Evolutionary conservation across 208 protist species (phyloP), one percentile per base, ranked within the genome.

Genomic region (Herpetomonas samuelpessoai): DNA sequence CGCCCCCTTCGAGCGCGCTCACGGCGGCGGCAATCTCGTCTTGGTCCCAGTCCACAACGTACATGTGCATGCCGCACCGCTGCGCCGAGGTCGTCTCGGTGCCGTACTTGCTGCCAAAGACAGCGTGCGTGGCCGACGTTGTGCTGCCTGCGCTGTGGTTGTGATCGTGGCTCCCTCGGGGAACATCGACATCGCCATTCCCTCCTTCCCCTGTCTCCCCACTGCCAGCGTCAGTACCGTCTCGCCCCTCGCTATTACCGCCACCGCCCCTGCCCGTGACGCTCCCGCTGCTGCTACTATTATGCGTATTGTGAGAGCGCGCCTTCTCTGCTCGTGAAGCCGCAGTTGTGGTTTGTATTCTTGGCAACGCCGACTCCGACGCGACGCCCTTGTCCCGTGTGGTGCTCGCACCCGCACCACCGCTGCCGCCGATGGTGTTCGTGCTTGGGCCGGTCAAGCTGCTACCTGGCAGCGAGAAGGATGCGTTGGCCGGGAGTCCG

Each of bases 61-160:
- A 65, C 14, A 87, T 69, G 45, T 75, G 74, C 41, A 81, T 28
- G 24, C 80, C 80, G 25, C 68, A 67, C 22, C 76, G 67, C 59
- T 60, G 53, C 22, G 68, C 70, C 16, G 68, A 47, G 29, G 57
- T 72, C 60, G 63, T 76, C 16, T 54, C 61, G 12, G 31, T 63
- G 24, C 50, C 57, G 46, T 63, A 51, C 14, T 38, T 25, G 2
- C 48, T 22, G 35, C 67, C 65, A 50, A 68, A 51, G 2, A 60
- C 62, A 14, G 68, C 67, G 35, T 41, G 35, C 35, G 35, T 41
- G 35, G 35, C 35, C 14, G 35, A 41, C 9, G 9, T 41, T 14
- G 9, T 14, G 35, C 35, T 14, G 6, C 35, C 35, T 6, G 14
- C 35, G 14, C 35, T 41, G 35, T 41, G 35, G 35, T 14, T 41